Evolutionary conservation across 31 red algal genomes (phyloP).

Genomic region (Porphyra umbilicalis): DNA sequence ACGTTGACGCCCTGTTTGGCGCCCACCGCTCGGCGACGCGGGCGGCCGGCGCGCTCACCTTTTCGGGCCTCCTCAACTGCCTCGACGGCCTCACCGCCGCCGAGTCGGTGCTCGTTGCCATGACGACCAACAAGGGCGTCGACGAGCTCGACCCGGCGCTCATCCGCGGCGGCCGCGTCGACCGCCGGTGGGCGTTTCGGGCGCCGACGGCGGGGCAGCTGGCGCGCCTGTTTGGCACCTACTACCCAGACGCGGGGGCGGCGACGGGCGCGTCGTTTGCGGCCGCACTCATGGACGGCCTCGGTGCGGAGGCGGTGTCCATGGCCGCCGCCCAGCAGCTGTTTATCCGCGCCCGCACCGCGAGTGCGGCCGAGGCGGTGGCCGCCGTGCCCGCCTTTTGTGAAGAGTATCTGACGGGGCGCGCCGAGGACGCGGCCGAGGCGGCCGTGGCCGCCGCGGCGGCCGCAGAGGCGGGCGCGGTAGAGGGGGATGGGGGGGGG

Average conservation of each 20-base stretch:
- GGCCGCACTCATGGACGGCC: constrained; percentile 22
- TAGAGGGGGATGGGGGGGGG: too few species aligned
- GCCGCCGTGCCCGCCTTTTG: too few species aligned
- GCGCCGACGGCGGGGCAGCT: constrained; percentile 52
- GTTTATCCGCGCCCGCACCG: constrained; percentile 23
- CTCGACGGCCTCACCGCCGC: constrained; percentile 65
- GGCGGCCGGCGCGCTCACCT: constrained; percentile 25
- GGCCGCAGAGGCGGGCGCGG: too few species aligned
- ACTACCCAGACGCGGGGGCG: constrained; percentile 35
- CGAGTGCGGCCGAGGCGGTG: constrained; percentile 6
- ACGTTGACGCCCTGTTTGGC: constrained; percentile 70
- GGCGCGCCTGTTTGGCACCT: constrained; percentile 43
- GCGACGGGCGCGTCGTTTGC: constrained; percentile 41
- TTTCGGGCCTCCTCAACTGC: constrained; percentile 77
- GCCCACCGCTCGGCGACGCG: constrained; percentile 46
- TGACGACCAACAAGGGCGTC: constrained; percentile 79
- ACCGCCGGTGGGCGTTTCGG: constrained; percentile 57
- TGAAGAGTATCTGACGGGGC: too few species aligned
- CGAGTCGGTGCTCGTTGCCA: constrained; percentile 44
- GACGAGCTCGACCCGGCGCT: constrained; percentile 71
- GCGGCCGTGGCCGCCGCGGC: too few species aligned
- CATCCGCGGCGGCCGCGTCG: constrained; percentile 71
- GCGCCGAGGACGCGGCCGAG: too few species aligned
- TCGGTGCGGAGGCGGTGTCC: constrained; percentile 26
- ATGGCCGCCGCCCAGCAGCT: constrained; percentile 75